phyloP scores from a whole-genome alignment of 176 grass and related monocot genomes.

The Oryza brachyantha region DNA sequence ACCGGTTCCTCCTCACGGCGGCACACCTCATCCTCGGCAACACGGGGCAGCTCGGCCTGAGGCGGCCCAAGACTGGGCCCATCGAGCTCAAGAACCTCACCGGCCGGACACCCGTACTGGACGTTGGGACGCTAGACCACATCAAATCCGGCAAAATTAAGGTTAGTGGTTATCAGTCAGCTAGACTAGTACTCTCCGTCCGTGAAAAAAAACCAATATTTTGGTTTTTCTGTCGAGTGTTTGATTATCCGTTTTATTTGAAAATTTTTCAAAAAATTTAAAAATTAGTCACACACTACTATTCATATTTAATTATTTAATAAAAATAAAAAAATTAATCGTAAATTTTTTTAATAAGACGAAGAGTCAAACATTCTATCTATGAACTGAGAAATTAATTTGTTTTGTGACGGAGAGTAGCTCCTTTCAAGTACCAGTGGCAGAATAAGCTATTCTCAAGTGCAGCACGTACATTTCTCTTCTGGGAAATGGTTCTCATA shows the following conservation, averaged over 20 bases:
- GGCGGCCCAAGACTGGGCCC: slow-evolving; percentile 79
- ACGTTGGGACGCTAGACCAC: slow-evolving; percentile 69
- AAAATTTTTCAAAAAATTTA: too few relatives aligned
- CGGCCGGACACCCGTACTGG: slow-evolving; percentile 87
- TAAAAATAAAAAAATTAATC: too few relatives aligned
- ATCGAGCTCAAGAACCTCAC: slow-evolving; percentile 94
- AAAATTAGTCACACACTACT: too few relatives aligned
- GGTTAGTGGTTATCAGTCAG: slow-evolving; percentile 39
- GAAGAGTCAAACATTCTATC: too few relatives aligned
- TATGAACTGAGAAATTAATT: too few relatives aligned
- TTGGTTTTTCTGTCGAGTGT: too few relatives aligned
- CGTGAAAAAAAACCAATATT: too few relatives aligned
- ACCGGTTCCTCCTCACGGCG: slow-evolving; percentile 63
- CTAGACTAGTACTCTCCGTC: too few relatives aligned
- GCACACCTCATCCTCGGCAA: slow-evolving; percentile 63
- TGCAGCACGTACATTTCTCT: neutral
- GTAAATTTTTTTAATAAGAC: too few relatives aligned
- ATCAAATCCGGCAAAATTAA: slow-evolving; percentile 97
- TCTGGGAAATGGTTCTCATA: neutral
- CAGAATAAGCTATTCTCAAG: neutral
- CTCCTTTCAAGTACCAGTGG: slow-evolving; percentile 9
- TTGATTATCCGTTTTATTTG: too few relatives aligned
- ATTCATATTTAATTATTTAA: too few relatives aligned
- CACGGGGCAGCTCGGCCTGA: slow-evolving; percentile 71
- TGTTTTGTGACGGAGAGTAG: too few relatives aligned